Base-by-base conservation (phyloP, 768 basidiomycete genomes). In the Peribolospora kevripleyi region DNA sequence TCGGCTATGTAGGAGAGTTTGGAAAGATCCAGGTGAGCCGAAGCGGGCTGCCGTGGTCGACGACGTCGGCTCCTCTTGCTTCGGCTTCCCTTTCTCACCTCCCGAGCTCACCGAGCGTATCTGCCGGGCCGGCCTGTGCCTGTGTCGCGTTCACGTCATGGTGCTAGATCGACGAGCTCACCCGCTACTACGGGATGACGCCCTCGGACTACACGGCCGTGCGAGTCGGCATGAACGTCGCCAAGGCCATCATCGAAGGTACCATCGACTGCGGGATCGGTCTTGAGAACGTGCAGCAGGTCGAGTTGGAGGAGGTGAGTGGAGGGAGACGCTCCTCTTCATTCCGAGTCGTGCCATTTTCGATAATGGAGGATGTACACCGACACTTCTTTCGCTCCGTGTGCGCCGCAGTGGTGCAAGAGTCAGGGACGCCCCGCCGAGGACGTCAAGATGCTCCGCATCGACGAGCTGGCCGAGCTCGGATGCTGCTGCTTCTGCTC, bases 401-500 rank as follows among this genome's bases (percentile, higher is more conserved):
- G 6, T 50, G 14, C 8, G 11, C 0, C 4, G 50, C 50, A 56
- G 41, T 54, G 49, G 55, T 57, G 51, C 52, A 53, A 57, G 40
- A 3, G 38, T 10, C 42, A 55, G 49, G 59, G 54, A 14, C 58
- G 60, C n/a, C 56, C 62, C 14, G 38, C 47, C 46, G 47, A 53
- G 37, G 62, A 63, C 57, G 60, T 61, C 58, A 55, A 60, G 43
- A 60, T 61, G 56, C 51, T 59, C 43, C 52, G 62, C 40, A 63
- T 63, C 54, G 62, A 63, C 50, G 56, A 60, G 48, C 53, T 61
- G 14, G 60, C 60, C 37, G 57, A 56, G 50, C 57, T 63, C 6
- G 61, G 61, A 11, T 62, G 61, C 55, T 62, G 61, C 45, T 60
- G 59, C 52, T 62, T 60, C 54, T 62, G 59, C 55, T 58, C 57